Base-by-base conservation (phyloP, 306 rosid genomes). In the Medicago arabica region DNA sequence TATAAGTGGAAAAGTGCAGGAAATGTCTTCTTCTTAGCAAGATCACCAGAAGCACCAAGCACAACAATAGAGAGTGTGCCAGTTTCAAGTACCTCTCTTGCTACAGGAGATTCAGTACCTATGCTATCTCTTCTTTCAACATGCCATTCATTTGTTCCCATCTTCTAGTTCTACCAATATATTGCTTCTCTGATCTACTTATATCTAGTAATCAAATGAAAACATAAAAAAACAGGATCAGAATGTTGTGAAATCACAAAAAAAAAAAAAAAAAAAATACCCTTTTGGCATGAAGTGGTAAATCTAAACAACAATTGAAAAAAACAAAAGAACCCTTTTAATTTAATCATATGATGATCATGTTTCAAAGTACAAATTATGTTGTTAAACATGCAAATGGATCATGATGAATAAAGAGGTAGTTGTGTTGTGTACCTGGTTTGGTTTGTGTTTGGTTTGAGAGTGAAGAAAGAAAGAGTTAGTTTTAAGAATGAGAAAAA, bases 11-110 rank as follows among this genome's bases (percentile, higher is more conserved):
- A 95, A 18, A 95, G 97, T 40, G 99, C 99, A 2, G 99, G 99
- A 73, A 95, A 95, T 31, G 99, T 95, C 88, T 95, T 95, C 91
- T 92, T 95, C 85, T 90, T 95, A 79, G 99, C 99, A 83, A 95
- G 99, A 88, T 95, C 99, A 63, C 99, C 97, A 11, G 97, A 95
- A 51, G 99, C 97, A 38, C 99, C 99, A 49, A 95, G 99, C 79
- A 95, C 97, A 28, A 92, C 60, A 25, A 95, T 89, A 60, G 97
- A 86, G 59, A 95, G 93, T 25, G 88, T 67, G 59, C 96, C 99
- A 41, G 81, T 85, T 80, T 90, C 99, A 51, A 69, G 85, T 25
- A 66, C 85, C 2, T 86, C 96, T 54, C 75, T 82, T 19, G 82
- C 11, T 16, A 68, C 21, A 3, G 92, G 72, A 3, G 96, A 70